A percentile compares a stretch with the other conserved stretches of the same genome.
phyloP scores from a whole-genome alignment of 345 rosid genomes.

The Schrenkiella parvula region DNA sequence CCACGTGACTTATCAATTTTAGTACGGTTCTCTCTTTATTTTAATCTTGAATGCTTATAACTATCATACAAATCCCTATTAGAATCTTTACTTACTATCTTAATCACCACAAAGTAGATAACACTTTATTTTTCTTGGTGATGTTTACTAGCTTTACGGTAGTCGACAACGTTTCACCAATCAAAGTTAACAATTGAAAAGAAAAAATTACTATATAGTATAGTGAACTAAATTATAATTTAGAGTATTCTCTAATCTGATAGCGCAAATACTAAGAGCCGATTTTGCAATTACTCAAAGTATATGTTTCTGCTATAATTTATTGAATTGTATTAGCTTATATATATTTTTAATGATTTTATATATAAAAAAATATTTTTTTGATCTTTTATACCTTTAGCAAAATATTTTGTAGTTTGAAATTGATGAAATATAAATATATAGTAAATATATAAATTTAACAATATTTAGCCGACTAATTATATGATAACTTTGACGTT shows the following conservation, averaged over 20 bases:
- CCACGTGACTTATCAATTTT: constrained; percentile 26
- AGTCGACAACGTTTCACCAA: constrained; percentile 8
- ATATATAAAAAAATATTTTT: no score
- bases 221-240: background rate
- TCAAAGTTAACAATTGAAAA: background rate
- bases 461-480: no score
- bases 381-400: no score
- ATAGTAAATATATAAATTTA: no score
- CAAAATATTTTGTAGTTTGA: no score
- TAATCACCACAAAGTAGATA: background rate
- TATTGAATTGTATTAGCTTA: no score
- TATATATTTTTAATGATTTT: no score
- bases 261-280: background rate
- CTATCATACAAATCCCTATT: background rate
- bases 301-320: no score
- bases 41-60: background rate
- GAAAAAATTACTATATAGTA: no score
- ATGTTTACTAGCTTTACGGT: background rate
- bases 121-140: background rate
- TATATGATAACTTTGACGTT: background rate
- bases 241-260: background rate
- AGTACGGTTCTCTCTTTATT: background rate
- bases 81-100: background rate
- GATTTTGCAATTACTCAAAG: background rate
- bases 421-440: no score